A percentile compares a stretch with the other conserved stretches of the same genome.
Conservation (phyloP, 1,284 basidiomycete species). For the Athelia psychrophila region DNA sequence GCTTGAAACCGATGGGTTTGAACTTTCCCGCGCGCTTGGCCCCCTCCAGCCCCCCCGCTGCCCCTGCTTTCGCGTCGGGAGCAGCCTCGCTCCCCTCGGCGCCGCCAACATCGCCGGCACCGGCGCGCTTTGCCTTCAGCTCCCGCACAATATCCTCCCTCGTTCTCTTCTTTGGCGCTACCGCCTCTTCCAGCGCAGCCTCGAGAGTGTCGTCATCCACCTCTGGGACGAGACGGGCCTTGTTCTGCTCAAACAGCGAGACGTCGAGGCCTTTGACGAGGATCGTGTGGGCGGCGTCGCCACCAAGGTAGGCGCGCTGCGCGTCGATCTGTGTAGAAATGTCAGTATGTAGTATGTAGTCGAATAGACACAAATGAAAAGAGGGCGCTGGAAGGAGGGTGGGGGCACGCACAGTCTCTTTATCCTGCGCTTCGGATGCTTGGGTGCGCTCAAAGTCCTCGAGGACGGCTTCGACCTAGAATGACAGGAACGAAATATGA, state of each 20-base stretch:
- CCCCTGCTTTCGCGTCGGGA: conserved; percentile 14
- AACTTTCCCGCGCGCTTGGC: conserved; percentile 70
- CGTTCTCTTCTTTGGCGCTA: conserved; percentile 58
- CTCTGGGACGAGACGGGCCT: conserved; percentile 53
- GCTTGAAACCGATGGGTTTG: conserved; percentile 76
- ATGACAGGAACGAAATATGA: neutral
- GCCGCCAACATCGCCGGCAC: conserved; percentile 20
- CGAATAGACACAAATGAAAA: too few relatives aligned
- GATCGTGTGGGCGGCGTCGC: conserved; percentile 81
- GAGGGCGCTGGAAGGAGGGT: too few relatives aligned
- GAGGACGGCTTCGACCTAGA: conserved; percentile 73
- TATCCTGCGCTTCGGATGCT: conserved; percentile 51
- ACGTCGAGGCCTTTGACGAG: conserved; percentile 91
- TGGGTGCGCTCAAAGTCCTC: conserved; percentile 72
- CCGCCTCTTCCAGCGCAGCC: conserved; percentile 53
- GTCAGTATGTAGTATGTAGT: neutral
- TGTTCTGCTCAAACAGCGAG: conserved; percentile 82
- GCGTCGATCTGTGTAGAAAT: conserved; percentile 58
- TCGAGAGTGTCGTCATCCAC: conserved; percentile 75
- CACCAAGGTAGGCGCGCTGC: conserved; percentile 82
- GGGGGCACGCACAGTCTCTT: conserved; percentile 45
- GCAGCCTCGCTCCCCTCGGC: conserved; percentile 11
- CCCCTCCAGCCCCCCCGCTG: conserved; percentile 40
- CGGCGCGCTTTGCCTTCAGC: conserved; percentile 60
- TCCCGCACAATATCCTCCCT: conserved; percentile 72